Evolutionary conservation across 345 rosid species (phyloP), one percentile per base, ranked within the genome.

Genomic region (Citrus glauca): DNA sequence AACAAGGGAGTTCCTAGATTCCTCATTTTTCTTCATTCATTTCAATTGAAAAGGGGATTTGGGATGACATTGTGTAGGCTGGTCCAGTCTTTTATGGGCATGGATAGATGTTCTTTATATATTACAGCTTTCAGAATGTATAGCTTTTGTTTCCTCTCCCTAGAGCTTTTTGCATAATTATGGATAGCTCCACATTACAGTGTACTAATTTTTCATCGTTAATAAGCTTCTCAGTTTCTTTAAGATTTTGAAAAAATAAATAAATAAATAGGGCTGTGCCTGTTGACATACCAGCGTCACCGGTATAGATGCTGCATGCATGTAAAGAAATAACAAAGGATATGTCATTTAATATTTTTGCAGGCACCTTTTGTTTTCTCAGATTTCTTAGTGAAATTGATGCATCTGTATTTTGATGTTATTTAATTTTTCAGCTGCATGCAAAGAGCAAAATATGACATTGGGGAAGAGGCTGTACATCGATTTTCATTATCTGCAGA

Each of bases 371-470:
- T 40, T 62, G 48, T 74, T 40, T 38, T 38, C 28, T 57, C 28
- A 35, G 57, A 61, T 50, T 70, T 71, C 61, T 63, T 48, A 65
- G 19, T 75, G 60, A 73, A 42, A 32, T 42, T 35, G 9, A 27
- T 62, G 71, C 71, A 63, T 70, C 28, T 55, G 66, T 56, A 73
- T 13, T 63, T 37, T 69, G 67, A 70, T 45, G 32, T 40, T 77
- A 33, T 82, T 70, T 81, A 71, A 59, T 86, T 82, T 63, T 84
- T 75, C 91, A 95, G 99, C 71, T 95, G 99, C 81, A 87, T 95
- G 98, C 99, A 93, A 83, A 89, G 93, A 78, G 97, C 97, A 64
- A 92, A 91, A 81, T 95, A 91, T 88, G 98, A 93, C 83, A 88
- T 95, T 71, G 99, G 99, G 75, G 97, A 89, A 88, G 97, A 95